Evolutionary conservation across 495 filamentous ascomycete species (phyloP).

Genomic region (Penicillium soppii): DNA sequence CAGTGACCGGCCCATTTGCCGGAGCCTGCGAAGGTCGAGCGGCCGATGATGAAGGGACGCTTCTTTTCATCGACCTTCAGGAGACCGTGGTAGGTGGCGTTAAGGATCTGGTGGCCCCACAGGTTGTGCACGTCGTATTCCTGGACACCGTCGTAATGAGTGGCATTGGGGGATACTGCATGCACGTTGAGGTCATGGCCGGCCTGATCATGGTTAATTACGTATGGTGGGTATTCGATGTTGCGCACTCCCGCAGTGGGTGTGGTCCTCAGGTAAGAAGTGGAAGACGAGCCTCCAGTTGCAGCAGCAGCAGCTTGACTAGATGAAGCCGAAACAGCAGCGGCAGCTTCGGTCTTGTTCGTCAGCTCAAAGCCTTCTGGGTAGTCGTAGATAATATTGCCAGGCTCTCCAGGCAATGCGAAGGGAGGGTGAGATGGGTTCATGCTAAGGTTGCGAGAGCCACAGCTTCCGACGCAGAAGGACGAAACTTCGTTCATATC

Average conservation of each 20-base stretch:
- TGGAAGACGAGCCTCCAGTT: slow-evolving; percentile 36
- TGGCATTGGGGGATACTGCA: slow-evolving; percentile 75
- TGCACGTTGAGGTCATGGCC: slow-evolving; percentile 70
- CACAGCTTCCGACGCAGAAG: slow-evolving; percentile 81
- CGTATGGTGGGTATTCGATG: slow-evolving; percentile 77
- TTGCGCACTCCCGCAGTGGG: slow-evolving; percentile 71
- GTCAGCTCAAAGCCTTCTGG: slow-evolving; percentile 72
- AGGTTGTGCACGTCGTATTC: slow-evolving; percentile 85
- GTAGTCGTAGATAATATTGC: slow-evolving; percentile 59
- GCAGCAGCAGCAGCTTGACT: slow-evolving; percentile 50
- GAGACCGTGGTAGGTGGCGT: slow-evolving; percentile 77
- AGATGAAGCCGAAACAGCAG: slow-evolving; percentile 52
- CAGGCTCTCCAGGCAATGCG: slow-evolving; percentile 61
- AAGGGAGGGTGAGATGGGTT: slow-evolving; percentile 73
- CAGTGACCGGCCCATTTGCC: slow-evolving; percentile 86
- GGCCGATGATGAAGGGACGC: slow-evolving; percentile 83
- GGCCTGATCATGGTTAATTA: slow-evolving; percentile 70
- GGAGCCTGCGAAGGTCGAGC: slow-evolving; percentile 76
- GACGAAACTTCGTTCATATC: slow-evolving; percentile 69
- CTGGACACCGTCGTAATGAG: slow-evolving; percentile 65
- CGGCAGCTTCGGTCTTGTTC: slow-evolving; percentile 66
- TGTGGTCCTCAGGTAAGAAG: slow-evolving; percentile 58
- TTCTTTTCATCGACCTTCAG: slow-evolving; percentile 59
- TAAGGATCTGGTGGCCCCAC: slow-evolving; percentile 72
- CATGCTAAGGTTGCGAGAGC: slow-evolving; percentile 62